Evolutionary conservation across 169 alveolate genomes (phyloP).

Genomic region (Plasmodium inui): DNA sequence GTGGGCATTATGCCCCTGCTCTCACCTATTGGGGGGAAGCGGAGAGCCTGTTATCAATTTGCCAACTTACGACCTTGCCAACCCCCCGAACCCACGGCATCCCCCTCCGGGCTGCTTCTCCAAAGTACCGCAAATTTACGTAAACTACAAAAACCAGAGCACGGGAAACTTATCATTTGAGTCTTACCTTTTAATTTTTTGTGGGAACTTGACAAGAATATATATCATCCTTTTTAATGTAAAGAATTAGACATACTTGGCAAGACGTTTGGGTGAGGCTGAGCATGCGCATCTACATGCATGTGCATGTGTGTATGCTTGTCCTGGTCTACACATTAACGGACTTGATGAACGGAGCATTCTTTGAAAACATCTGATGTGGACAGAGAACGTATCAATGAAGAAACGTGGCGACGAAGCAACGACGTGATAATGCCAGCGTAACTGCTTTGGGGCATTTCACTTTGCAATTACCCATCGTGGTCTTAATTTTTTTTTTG

Average conservation of each 20-base stretch:
- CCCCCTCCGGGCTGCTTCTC: conserved; percentile 28
- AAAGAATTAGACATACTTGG: conserved; percentile 20
- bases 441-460: not conserved
- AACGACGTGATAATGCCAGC: not conserved
- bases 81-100: not conserved
- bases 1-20: too few species aligned
- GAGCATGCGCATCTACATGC: not conserved
- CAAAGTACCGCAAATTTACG: conserved; percentile 48
- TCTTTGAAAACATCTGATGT: not conserved
- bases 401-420: too few species aligned
- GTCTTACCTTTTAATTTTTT: conserved; percentile 5
- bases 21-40: not conserved
- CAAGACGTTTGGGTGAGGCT: not conserved
- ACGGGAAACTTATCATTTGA: conserved; percentile 48
- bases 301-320: not conserved
- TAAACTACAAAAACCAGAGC: conserved; percentile 48
- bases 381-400: not conserved
- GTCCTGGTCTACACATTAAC: not conserved
- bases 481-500: conserved; percentile 5
- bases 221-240: conserved; percentile 25
- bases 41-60: not conserved
- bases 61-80: not conserved
- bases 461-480: not conserved
- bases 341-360: not conserved
- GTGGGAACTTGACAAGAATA: conserved; percentile 33